Conservation (phyloP, 495 filamentous ascomycete genomes). For the Cetradonia linearis region DNA sequence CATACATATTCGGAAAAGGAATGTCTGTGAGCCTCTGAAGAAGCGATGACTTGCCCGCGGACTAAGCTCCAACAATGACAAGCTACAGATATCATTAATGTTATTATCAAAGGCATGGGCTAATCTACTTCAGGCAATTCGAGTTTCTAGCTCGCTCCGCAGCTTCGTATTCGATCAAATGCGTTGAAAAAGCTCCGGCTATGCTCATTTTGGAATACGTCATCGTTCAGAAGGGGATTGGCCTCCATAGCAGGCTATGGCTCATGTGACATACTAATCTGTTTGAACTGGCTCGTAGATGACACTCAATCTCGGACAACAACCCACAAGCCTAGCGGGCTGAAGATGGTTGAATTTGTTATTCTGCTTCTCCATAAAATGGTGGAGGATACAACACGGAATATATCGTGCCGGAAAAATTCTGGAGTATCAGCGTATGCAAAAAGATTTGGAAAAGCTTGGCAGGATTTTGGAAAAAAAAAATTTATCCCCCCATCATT, state of each 20-base stretch:
- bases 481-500: too few relatives aligned
- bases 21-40: conserved; percentile 33
- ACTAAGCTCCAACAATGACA: conserved; percentile 8
- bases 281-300: too few relatives aligned
- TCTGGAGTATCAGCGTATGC: too few relatives aligned
- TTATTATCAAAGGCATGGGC: not conserved
- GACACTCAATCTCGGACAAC: too few relatives aligned
- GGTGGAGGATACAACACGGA: too few relatives aligned
- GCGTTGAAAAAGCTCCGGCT: not conserved
- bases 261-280: too few relatives aligned
- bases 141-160: not conserved
- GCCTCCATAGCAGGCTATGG: not conserved
- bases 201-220: conserved; percentile 4
- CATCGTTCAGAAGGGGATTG: not conserved
- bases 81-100: not conserved
- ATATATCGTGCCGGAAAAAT: too few relatives aligned
- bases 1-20: conserved; percentile 30
- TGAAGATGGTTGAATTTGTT: too few relatives aligned
- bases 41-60: conserved; percentile 30
- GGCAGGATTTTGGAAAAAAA: too few relatives aligned
- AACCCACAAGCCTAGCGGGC: too few relatives aligned
- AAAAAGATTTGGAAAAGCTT: too few relatives aligned
- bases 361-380: too few relatives aligned
- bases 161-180: not conserved
- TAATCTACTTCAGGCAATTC: not conserved